Conservation (phyloP, 306 rosid species). For the Gynostemma pentaphyllum region DNA sequence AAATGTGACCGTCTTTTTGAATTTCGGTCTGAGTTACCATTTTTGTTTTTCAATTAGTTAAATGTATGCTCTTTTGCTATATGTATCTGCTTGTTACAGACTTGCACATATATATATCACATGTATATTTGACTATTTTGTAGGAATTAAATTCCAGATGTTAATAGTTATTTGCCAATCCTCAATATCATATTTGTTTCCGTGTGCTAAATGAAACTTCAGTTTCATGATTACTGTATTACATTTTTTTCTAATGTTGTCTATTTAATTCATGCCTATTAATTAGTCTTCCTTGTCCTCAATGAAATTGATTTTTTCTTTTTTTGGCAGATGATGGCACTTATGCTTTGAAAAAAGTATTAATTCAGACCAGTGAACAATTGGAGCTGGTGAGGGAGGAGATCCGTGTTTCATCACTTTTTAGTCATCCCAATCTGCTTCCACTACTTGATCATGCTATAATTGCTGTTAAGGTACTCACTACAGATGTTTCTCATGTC, state of each 20-base stretch:
- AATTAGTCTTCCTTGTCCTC: not conserved
- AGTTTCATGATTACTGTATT: not conserved
- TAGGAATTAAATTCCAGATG: not conserved
- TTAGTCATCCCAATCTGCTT: constrained; percentile 83
- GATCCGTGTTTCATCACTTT: constrained; percentile 87
- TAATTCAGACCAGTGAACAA: constrained; percentile 86
- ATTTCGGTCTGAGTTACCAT: too few relatives aligned
- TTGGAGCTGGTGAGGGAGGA: constrained; percentile 92
- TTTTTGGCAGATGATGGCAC: constrained; percentile 62
- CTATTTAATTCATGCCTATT: not conserved
- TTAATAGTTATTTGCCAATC: too few relatives aligned
- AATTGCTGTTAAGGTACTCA: constrained; percentile 73
- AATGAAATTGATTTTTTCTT: not conserved
- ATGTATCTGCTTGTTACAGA: too few relatives aligned
- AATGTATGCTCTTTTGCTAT: too few relatives aligned
- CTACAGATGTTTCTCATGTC: not conserved
- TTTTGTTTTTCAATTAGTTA: too few relatives aligned
- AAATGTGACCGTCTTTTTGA: too few relatives aligned
- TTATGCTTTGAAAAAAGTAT: constrained; percentile 91
- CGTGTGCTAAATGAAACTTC: too few relatives aligned
- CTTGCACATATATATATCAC: too few relatives aligned
- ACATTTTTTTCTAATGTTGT: not conserved
- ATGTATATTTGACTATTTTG: not conserved
- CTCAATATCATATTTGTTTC: too few relatives aligned
- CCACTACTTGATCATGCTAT: constrained; percentile 99